These are phyloP conservation scores for Thalassiosira hispida DNA, from an alignment of 352 stramenopile genomes.

Conservation along the genomic window DNA sequence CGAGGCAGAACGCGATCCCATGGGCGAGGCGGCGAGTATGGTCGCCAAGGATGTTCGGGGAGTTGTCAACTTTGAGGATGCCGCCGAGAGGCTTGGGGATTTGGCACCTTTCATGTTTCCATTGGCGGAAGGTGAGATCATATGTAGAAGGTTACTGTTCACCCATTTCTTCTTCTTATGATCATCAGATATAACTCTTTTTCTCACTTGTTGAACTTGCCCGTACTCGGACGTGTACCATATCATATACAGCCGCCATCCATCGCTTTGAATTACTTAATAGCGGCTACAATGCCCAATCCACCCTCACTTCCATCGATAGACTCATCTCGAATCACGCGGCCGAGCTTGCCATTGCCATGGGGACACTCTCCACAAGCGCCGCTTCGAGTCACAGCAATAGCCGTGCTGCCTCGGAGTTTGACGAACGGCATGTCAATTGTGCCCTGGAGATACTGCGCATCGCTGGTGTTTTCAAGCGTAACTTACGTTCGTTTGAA, in stretches of 20 bases:
- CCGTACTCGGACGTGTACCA: too few relatives aligned
- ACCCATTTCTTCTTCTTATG: too few relatives aligned
- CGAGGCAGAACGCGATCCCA: slow-evolving; percentile 61
- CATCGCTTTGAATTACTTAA: slow-evolving; percentile 77
- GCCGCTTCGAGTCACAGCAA: slow-evolving; percentile 35
- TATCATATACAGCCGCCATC: slow-evolving; percentile 43
- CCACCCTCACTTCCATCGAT: slow-evolving; percentile 63
- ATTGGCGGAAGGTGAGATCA: slow-evolving; percentile 56
- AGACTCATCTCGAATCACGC: slow-evolving; percentile 69
- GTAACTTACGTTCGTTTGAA: slow-evolving; percentile 58
- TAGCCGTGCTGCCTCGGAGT: slow-evolving; percentile 41
- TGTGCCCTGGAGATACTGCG: slow-evolving; percentile 77
- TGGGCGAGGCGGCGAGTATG: slow-evolving; percentile 45
- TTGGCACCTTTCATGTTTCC: slow-evolving; percentile 74
- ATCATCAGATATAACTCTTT: too few relatives aligned
- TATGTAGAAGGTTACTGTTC: not conserved
- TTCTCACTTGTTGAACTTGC: not conserved
- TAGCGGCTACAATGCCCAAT: slow-evolving; percentile 61
- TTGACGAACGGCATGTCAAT: slow-evolving; percentile 78
- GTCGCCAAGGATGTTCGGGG: slow-evolving; percentile 71
- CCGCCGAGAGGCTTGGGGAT: slow-evolving; percentile 63
- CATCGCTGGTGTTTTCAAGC: slow-evolving; percentile 61
- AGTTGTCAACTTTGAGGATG: slow-evolving; percentile 59
- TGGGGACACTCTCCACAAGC: slow-evolving; percentile 63
- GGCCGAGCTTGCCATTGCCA: slow-evolving; percentile 68